These are phyloP conservation scores for Cucurbita argyrosperma DNA, from an alignment of 306 rosid genomes.

Conservation along the genomic window DNA sequence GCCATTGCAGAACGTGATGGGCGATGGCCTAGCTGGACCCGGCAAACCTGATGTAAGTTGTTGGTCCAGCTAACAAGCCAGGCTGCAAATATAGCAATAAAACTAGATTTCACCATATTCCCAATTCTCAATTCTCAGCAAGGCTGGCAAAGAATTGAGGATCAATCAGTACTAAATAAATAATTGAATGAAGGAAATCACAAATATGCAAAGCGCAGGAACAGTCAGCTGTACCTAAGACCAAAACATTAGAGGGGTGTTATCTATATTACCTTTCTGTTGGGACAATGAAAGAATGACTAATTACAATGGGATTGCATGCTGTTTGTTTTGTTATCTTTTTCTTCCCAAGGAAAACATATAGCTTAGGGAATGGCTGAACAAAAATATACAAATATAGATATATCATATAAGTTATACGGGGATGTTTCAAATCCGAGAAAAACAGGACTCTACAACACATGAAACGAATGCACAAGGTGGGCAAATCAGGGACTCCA, in stretches of 20 bases:
- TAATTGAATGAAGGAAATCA: neutral
- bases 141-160: neutral
- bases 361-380: neutral
- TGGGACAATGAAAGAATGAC: conserved; percentile 4
- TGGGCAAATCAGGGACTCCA: neutral
- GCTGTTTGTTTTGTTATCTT: neutral
- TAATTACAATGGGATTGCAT: conserved; percentile 1
- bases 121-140: neutral
- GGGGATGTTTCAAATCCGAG: neutral
- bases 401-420: neutral
- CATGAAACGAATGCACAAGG: conserved; percentile 2
- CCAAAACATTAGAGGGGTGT: neutral
- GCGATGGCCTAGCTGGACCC: neutral
- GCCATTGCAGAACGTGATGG: neutral
- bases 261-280: neutral
- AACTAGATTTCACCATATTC: neutral
- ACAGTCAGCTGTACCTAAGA: neutral
- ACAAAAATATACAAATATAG: neutral
- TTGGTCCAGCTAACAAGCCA: conserved; percentile 3
- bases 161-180: neutral
- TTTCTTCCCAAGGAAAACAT: neutral
- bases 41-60: neutral
- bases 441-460: neutral
- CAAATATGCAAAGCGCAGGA: neutral
- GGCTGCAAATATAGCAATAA: neutral